These are phyloP conservation scores for Hypoxylon perforatum DNA, from an alignment of 495 filamentous ascomycete genomes.

Conservation along the genomic window DNA sequence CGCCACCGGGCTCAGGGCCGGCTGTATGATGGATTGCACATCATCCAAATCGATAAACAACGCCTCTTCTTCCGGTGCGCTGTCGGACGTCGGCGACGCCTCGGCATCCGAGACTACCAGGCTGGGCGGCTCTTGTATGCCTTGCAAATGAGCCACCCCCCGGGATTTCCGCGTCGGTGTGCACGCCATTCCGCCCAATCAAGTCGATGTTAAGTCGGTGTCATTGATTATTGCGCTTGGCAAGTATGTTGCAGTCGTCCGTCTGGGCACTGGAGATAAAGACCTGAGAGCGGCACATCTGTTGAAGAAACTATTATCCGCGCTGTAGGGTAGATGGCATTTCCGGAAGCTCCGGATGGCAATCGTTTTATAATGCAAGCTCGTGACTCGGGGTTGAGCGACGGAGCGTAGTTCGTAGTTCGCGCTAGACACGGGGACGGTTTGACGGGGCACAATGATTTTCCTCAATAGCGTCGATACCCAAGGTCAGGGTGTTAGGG, in stretches of 20 bases:
- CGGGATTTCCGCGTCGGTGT: conserved; percentile 16
- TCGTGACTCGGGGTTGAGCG: conserved; percentile 29
- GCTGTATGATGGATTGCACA: conserved; percentile 73
- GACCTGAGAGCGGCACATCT: conserved; percentile 18
- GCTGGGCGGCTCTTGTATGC: conserved; percentile 26
- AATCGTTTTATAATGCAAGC: conserved; percentile 16
- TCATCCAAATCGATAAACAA: conserved; percentile 63
- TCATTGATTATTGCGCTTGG: conserved; percentile 23
- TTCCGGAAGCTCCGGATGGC: conserved; percentile 32
- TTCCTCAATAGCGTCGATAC: conserved; percentile 14
- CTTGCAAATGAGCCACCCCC: conserved; percentile 7
- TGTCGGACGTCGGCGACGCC: conserved; percentile 43
- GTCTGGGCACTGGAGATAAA: neutral
- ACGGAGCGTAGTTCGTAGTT: conserved; percentile 17
- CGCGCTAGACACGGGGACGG: conserved; percentile 17
- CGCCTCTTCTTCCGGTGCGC: conserved; percentile 44
- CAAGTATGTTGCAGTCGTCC: conserved; percentile 17
- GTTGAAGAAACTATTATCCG: conserved; percentile 14
- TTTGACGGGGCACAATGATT: conserved; percentile 19
- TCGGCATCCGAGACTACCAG: conserved; percentile 36
- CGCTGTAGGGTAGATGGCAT: conserved; percentile 11
- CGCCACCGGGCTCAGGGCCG: conserved; percentile 79
- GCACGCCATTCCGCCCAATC: conserved; percentile 28
- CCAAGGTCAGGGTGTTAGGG: neutral
- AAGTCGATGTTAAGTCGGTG: conserved; percentile 27